Percentiles rank a stretch among this genome's conserved stretches.
phyloP scores from a whole-genome alignment of 75 land plant genomes.

The Azolla pinnata region DNA sequence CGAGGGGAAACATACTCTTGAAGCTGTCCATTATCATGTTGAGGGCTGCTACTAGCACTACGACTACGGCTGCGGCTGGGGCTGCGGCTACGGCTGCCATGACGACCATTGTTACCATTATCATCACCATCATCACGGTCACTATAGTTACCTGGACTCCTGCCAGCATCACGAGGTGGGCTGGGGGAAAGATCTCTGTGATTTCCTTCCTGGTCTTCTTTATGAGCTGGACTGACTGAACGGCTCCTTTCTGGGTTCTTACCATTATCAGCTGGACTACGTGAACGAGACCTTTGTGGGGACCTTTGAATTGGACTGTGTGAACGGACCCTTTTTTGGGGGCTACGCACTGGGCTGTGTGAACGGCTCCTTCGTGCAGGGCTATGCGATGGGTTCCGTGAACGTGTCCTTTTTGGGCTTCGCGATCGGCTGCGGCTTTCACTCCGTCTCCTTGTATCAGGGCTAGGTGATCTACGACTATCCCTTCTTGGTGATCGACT shows the following conservation, averaged over 20 bases:
- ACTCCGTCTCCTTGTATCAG: background rate
- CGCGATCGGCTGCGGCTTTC: conserved; percentile 4
- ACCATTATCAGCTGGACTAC: conserved; percentile 3
- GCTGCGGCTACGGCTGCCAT: conserved; percentile 35
- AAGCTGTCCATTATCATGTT: background rate
- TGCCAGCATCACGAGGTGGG: conserved; percentile 16
- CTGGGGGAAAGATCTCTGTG: background rate
- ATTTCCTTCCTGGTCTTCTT: too few species aligned
- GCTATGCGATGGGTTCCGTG: background rate
- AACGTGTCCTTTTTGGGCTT: background rate
- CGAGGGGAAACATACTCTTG: background rate
- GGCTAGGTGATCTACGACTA: background rate
- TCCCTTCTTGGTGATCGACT: conserved; percentile 16
- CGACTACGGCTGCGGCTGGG: conserved; percentile 38
- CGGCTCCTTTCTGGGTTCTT: background rate
- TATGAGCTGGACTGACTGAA: background rate
- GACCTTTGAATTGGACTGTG: too few species aligned
- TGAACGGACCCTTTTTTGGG: too few species aligned
- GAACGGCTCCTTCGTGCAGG: background rate
- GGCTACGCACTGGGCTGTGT: too few species aligned
- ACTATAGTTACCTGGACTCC: conserved; percentile 35
- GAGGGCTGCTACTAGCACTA: conserved; percentile 43
- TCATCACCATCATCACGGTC: conserved; percentile 38
- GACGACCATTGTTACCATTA: conserved; percentile 35
- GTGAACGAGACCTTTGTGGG: background rate